Conservation (phyloP, 805 yeast genomes). For the Metschnikowia gruessii region DNA sequence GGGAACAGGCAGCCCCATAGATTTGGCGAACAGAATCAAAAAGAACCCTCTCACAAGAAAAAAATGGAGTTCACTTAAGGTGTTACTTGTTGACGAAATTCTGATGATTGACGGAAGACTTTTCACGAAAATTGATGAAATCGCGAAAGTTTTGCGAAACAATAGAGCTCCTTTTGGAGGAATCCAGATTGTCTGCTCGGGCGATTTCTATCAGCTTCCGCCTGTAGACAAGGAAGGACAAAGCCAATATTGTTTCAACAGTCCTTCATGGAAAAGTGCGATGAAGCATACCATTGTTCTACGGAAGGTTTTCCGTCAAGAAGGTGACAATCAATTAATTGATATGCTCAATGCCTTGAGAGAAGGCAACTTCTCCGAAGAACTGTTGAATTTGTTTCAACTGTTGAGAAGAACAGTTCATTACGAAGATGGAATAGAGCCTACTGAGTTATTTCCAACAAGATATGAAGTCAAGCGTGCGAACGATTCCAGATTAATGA, state of each 20-base stretch:
- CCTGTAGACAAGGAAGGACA: constrained; percentile 51
- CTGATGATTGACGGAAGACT: constrained; percentile 76
- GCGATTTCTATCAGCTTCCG: constrained; percentile 81
- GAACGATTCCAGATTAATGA: constrained; percentile 48
- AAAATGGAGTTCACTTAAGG: constrained; percentile 57
- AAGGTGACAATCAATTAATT: constrained; percentile 66
- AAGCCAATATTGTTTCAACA: constrained; percentile 60
- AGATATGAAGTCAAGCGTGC: constrained; percentile 69
- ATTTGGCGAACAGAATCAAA: constrained; percentile 50
- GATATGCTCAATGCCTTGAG: constrained; percentile 76
- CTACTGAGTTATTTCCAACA: constrained; percentile 74
- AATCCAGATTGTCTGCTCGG: constrained; percentile 70
- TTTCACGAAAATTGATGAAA: constrained; percentile 58
- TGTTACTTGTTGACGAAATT: constrained; percentile 71
- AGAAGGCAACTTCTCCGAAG: constrained; percentile 52
- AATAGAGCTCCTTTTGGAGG: constrained; percentile 68
- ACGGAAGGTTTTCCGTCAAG: constrained; percentile 70
- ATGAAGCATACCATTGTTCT: constrained; percentile 58
- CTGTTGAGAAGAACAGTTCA: constrained; percentile 50
- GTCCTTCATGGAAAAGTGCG: constrained; percentile 56
- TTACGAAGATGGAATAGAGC: constrained; percentile 57
- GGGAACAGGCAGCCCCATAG: constrained; percentile 52
- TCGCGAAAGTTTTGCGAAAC: constrained; percentile 52
- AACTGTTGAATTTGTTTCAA: constrained; percentile 49
- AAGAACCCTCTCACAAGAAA: constrained; percentile 46